Evolutionary conservation across 2,329 filamentous ascomycete species (phyloP).

Genomic region (Penicillium expansum): DNA sequence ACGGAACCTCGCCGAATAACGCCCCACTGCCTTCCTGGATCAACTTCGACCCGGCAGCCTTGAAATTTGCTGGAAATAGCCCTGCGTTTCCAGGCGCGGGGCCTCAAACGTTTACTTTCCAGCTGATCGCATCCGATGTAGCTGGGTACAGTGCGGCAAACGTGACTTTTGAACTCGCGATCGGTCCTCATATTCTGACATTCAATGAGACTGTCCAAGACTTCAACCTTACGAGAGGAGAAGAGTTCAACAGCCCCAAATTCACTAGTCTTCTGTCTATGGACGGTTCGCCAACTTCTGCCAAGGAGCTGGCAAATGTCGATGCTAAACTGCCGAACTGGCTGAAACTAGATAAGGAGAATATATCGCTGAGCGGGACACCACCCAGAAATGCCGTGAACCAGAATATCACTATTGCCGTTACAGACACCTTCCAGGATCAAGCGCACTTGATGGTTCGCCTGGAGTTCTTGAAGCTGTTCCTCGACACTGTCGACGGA

Average conservation of each 20-base stretch:
- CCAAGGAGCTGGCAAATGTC: slow-evolving; percentile 53
- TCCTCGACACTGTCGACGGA: slow-evolving; percentile 43
- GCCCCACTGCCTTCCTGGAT: slow-evolving; percentile 87
- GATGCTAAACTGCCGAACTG: slow-evolving; percentile 62
- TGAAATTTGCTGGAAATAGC: slow-evolving; percentile 70
- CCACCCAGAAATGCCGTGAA: slow-evolving; percentile 59
- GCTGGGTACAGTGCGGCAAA: slow-evolving; percentile 70
- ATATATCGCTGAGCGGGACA: slow-evolving; percentile 63
- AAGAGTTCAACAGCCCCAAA: slow-evolving; percentile 52
- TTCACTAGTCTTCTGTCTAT: slow-evolving; percentile 55
- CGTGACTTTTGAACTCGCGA: slow-evolving; percentile 66
- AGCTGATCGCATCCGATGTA: slow-evolving; percentile 74
- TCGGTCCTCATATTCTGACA: slow-evolving; percentile 67
- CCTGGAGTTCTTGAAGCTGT: slow-evolving; percentile 46
- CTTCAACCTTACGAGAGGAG: slow-evolving; percentile 57
- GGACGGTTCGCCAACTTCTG: slow-evolving; percentile 54
- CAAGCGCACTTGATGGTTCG: slow-evolving; percentile 57
- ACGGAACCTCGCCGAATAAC: slow-evolving; percentile 71
- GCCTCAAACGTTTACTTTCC: slow-evolving; percentile 69
- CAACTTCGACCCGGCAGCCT: slow-evolving; percentile 61
- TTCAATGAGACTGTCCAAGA: slow-evolving; percentile 58
- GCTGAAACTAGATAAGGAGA: slow-evolving; percentile 63
- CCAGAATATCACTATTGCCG: slow-evolving; percentile 61
- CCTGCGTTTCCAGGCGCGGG: slow-evolving; percentile 64
- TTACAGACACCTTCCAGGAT: slow-evolving; percentile 60